Evolutionary conservation across 192 early-diverging fungal species (phyloP), one percentile per base, ranked within the genome.

Genomic region (Gonapodya prolifera): DNA sequence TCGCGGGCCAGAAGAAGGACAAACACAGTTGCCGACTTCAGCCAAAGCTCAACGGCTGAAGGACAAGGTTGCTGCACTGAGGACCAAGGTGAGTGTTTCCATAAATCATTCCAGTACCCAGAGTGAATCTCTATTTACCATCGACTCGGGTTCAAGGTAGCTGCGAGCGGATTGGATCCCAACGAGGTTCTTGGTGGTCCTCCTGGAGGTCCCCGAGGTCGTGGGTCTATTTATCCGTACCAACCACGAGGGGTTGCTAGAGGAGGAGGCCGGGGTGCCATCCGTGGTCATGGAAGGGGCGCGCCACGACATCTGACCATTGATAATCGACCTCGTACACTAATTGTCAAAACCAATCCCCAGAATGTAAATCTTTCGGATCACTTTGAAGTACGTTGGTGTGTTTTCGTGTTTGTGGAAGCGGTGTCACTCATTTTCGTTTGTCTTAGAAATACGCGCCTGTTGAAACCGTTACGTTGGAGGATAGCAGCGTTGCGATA

Each of bases 61-160:
- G 34, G 85, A 84, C 8, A 85, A 89, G 35, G 79, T 94, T 76
- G 89, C 87, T 31, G 80, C 80, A 32, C 78, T 93, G 71, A 87
- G 91, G 77, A 85, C 88, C 33, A 83, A 91, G 82, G 90, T 90
- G 83, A 75, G 73, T 17, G 8, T 23, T 73, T 73, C 31, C 71
- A 29, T 18, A 73, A 8, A 18, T 73, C 71, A 30, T 30, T 16
- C 32, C 45, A n/a, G 45, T 16, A 69, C 13, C 45, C 45, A 69
- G 8, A n/a, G 8, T n/a, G 13, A 16, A 69, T 16, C 45, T 69
- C 45, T 69, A n/a, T 69, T 69, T n/a, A n/a, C n/a, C n/a, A n/a
- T n/a, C n/a, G n/a, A n/a, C n/a, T n/a, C n/a, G n/a, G n/a, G n/a
- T n/a, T n/a, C n/a, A n/a, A n/a, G n/a, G n/a, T n/a, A n/a, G 45